Percentiles rank a stretch among this genome's conserved stretches.
Conservation (phyloP, 2,329 filamentous ascomycete genomes). For the Colletotrichum eleusines region DNA sequence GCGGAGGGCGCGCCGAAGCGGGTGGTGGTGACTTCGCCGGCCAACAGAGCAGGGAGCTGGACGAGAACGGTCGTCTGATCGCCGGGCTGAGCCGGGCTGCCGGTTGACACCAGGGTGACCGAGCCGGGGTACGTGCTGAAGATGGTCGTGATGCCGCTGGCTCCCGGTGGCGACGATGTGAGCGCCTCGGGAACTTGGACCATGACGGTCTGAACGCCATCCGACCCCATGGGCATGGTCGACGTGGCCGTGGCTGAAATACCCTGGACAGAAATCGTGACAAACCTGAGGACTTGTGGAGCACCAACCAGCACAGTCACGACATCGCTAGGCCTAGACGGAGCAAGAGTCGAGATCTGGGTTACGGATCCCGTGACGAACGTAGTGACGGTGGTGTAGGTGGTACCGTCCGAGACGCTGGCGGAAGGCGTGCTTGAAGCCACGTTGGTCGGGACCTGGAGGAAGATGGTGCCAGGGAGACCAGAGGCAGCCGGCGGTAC, state of each 20-base stretch:
- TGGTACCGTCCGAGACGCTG: background rate
- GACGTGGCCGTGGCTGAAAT: slow-evolving; percentile 4
- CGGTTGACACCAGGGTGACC: slow-evolving; percentile 17
- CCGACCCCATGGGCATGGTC: slow-evolving; percentile 21
- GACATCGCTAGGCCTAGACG: background rate
- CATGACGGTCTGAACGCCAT: slow-evolving; percentile 27
- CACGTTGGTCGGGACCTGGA: slow-evolving; percentile 25
- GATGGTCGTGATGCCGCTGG: slow-evolving; percentile 21
- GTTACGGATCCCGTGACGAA: slow-evolving; percentile 8
- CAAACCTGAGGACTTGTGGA: slow-evolving; percentile 1
- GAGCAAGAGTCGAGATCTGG: slow-evolving; percentile 6
- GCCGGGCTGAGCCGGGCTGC: slow-evolving; percentile 1
- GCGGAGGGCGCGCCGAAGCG: slow-evolving; percentile 31
- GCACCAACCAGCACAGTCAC: slow-evolving; percentile 21
- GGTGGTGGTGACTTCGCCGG: slow-evolving; percentile 15
- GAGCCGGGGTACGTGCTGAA: slow-evolving; percentile 23
- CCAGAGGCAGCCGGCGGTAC: slow-evolving; percentile 31
- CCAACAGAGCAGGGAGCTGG: slow-evolving; percentile 14
- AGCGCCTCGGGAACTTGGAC: slow-evolving; percentile 1
- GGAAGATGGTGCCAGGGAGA: slow-evolving; percentile 26
- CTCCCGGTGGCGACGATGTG: background rate
- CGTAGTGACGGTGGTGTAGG: slow-evolving; percentile 7
- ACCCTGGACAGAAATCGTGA: slow-evolving; percentile 5
- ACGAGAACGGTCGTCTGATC: slow-evolving; percentile 29
- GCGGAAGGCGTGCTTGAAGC: background rate